A percentile compares a stretch with the other conserved stretches of the same genome.
Evolutionary conservation across 441 rosid genomes (phyloP).

Genomic region (Pelargonium exstipulatum): DNA sequence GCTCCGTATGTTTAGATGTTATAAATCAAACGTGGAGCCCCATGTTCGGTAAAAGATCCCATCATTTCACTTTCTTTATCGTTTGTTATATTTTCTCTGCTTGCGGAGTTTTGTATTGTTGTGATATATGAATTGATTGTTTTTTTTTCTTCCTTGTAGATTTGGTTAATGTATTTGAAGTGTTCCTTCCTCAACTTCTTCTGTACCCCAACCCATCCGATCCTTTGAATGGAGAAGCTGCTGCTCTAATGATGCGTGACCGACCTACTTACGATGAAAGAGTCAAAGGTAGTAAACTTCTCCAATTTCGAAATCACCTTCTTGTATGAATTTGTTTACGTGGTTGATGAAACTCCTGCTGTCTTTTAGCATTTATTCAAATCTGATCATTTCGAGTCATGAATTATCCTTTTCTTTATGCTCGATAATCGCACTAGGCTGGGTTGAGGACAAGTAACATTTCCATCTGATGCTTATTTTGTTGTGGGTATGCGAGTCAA

Average conservation of each 20-base stretch:
- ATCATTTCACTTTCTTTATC: background rate
- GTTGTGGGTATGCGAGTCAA: background rate
- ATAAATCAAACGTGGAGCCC: conserved; percentile 97
- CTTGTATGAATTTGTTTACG: background rate
- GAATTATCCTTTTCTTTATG: background rate
- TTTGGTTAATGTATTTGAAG: conserved; percentile 89
- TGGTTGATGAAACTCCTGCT: background rate
- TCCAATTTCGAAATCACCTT: too few species aligned
- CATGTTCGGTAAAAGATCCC: conserved; percentile 55
- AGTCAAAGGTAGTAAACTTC: conserved; percentile 58
- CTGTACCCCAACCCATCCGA: conserved; percentile 87
- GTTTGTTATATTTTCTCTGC: background rate
- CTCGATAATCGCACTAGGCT: too few species aligned
- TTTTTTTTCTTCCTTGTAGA: conserved; percentile 31
- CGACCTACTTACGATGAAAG: conserved; percentile 66
- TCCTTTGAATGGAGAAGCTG: conserved; percentile 95
- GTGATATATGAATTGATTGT: conserved; percentile 5
- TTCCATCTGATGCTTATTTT: too few species aligned
- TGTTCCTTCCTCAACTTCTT: conserved; percentile 94
- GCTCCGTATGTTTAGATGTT: conserved; percentile 93
- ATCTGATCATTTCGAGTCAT: background rate
- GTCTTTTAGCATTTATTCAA: background rate
- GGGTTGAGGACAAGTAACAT: too few species aligned
- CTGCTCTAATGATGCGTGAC: conserved; percentile 87
- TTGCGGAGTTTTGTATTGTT: background rate